Conservation (phyloP, 1,284 basidiomycete species). For the Irpex sp. region DNA sequence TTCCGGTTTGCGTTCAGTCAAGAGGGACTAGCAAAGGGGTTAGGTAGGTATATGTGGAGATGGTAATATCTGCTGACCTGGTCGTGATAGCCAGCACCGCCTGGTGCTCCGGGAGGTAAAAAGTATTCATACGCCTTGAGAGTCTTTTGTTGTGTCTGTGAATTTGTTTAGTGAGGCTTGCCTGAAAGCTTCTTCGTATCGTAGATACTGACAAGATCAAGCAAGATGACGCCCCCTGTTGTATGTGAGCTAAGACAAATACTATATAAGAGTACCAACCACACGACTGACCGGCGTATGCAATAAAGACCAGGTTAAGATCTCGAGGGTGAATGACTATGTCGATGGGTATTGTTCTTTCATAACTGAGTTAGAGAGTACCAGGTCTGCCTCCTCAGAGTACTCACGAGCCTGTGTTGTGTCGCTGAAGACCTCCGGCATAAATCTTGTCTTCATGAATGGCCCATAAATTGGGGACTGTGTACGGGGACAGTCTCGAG, state of each 20-base stretch:
- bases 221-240: conserved; percentile 70
- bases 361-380: not conserved
- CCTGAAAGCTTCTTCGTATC: no score
- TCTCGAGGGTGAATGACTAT: conserved; percentile 74
- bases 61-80: conserved; percentile 30
- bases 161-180: not conserved
- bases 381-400: not conserved
- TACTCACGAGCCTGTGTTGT: conserved; percentile 33
- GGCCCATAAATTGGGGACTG: conserved; percentile 71
- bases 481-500: conserved; percentile 56
- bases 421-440: conserved; percentile 47
- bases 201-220: conserved; percentile 52
- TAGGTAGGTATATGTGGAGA: conserved; percentile 1
- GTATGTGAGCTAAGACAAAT: not conserved
- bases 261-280: not conserved
- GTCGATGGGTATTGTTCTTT: conserved; percentile 48
- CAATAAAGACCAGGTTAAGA: conserved; percentile 75
- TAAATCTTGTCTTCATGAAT: conserved; percentile 65
- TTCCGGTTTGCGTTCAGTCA: conserved; percentile 64
- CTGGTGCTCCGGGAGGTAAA: conserved; percentile 75
- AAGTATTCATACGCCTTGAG: conserved; percentile 63
- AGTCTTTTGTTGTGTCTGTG: conserved; percentile 51
- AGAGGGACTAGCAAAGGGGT: conserved; percentile 46
- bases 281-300: conserved; percentile 62
- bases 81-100: conserved; percentile 59